Evolutionary conservation across 306 rosid genomes (phyloP), one percentile per base, ranked within the genome.

Genomic region (Sicyos baderoa): DNA sequence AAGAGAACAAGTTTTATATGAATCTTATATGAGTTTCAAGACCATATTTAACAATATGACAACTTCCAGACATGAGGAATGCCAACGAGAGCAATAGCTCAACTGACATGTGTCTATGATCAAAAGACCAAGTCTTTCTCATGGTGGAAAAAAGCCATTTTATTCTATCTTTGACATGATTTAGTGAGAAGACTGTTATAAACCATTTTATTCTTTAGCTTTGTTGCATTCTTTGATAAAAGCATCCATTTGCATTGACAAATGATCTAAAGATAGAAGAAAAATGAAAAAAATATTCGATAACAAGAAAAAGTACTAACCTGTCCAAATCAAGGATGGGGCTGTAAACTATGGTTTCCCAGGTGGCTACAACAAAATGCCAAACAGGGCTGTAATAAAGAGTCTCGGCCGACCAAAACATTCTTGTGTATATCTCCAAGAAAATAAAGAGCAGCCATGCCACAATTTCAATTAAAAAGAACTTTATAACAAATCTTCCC

Each of bases 251-350:
- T 58, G 9, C 19, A 40, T 40, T 58, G 65, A 27, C 47, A 29
- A 59, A 5, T 59, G 66, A 58, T 58, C 42, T 7, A 25, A 3
- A n/a, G n/a, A n/a, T n/a, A n/a, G n/a, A n/a, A n/a, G n/a, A n/a
- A n/a, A n/a, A 29, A 23, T 8, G 11, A n/a, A 10, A 29, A 29
- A 2, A 11, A 40, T 40, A 17, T 62, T 32, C 1, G 55, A 50
- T 51, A 64, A 16, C 52, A 65, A 68, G 70, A 48, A 76, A 19
- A 60, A 19, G 45, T 48, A 35, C 55, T 78, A 81, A 88, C 99
- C 99, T 94, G 96, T 93, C 97, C 58, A 93, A 81, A 90, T 93
- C 98, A 52, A 89, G 76, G 66, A 93, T 29, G 49, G 98, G 97
- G 83, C 95, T 90, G 86, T 93, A 93, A 70, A 93, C 96, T 21